These are phyloP conservation scores for Geotrichum siamense DNA, from an alignment of 1,139 yeast genomes.

Conservation along the genomic window DNA sequence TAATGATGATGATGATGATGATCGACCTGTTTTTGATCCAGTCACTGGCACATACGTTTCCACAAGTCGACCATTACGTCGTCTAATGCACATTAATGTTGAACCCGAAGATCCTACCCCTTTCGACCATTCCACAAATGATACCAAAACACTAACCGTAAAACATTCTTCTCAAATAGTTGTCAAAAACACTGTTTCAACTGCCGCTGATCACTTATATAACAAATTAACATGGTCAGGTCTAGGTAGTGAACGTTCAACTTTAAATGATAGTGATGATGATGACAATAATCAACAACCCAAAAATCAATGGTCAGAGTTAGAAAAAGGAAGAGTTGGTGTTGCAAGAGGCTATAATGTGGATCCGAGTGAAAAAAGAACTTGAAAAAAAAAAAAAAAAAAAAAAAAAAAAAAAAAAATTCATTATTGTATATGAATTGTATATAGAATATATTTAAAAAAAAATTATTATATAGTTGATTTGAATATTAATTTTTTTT, in stretches of 20 bases:
- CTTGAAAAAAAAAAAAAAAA: background rate
- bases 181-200: conserved; percentile 74
- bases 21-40: conserved; percentile 79
- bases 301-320: conserved; percentile 44
- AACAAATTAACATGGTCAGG: conserved; percentile 74
- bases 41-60: conserved; percentile 73
- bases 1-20: conserved; percentile 43
- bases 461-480: no score
- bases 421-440: no score
- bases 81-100: conserved; percentile 56
- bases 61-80: conserved; percentile 65
- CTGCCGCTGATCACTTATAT: conserved; percentile 76
- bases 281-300: conserved; percentile 31
- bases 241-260: conserved; percentile 62
- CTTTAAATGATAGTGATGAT: conserved; percentile 35
- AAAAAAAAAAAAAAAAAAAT: background rate
- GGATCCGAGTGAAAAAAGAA: conserved; percentile 18
- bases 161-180: conserved; percentile 55
- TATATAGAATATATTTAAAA: no score
- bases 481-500: no score
- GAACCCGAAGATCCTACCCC: conserved; percentile 34
- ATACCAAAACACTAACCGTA: conserved; percentile 45
- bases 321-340: conserved; percentile 79
- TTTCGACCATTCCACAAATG: conserved; percentile 23
- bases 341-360: conserved; percentile 78